These are phyloP conservation scores for Parsonsia alboflavescens DNA, from an alignment of 257 asterid species.

Conservation along the genomic window DNA sequence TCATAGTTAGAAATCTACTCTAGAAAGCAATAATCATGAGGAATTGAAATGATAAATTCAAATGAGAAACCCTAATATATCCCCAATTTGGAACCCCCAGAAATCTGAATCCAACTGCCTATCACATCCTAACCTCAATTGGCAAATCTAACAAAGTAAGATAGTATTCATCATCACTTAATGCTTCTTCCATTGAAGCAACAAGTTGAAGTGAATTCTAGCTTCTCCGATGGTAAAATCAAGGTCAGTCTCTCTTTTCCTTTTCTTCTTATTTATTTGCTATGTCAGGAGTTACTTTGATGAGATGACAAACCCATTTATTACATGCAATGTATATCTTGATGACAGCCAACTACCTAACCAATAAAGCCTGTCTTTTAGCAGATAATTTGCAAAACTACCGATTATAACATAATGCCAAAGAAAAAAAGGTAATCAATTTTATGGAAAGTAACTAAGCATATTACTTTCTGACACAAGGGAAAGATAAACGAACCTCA, in stretches of 20 bases:
- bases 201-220: not conserved
- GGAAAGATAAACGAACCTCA: slow-evolving; percentile 45
- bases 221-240: not conserved
- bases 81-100: slow-evolving; percentile 3
- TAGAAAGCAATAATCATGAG: not conserved
- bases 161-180: not conserved
- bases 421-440: slow-evolving; percentile 12
- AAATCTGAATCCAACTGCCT: not conserved
- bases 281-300: not conserved
- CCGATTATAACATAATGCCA: slow-evolving; percentile 9
- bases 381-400: not conserved
- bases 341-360: slow-evolving; percentile 9
- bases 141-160: not conserved
- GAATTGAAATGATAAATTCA: not conserved
- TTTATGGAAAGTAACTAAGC: not conserved
- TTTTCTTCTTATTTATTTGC: not conserved
- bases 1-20: not conserved
- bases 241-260: not conserved
- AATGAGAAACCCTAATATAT: not conserved
- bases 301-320: slow-evolving; percentile 10
- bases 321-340: not conserved
- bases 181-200: slow-evolving; percentile 10
- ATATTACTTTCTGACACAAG: not conserved
- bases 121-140: slow-evolving; percentile 9
- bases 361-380: not conserved